Conservation (phyloP, 2,329 filamentous ascomycete genomes). For the Falciphora oryzae region DNA sequence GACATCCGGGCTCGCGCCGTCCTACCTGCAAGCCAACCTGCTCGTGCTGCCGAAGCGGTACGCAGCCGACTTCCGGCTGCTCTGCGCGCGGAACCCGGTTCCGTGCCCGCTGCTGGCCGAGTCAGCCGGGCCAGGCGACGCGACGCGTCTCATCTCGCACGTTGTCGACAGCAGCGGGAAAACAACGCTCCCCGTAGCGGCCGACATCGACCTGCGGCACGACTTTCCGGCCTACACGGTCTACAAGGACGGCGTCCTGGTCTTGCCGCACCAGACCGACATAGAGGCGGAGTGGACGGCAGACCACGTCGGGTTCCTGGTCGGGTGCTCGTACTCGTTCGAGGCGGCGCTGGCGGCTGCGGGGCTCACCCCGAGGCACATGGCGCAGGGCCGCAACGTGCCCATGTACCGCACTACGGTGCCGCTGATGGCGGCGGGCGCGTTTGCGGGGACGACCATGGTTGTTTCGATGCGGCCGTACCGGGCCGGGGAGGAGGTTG, state of each 20-base stretch:
- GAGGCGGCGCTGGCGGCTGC: conserved; percentile 48
- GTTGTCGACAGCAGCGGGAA: background rate
- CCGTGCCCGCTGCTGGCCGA: conserved; percentile 55
- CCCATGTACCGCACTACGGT: conserved; percentile 57
- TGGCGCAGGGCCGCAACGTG: conserved; percentile 41
- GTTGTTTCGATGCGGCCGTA: conserved; percentile 63
- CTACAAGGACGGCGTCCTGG: conserved; percentile 42
- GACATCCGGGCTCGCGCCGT: conserved; percentile 50
- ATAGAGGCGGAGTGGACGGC: conserved; percentile 47
- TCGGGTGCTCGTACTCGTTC: conserved; percentile 61
- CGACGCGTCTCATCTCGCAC: conserved; percentile 14
- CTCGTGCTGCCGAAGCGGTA: conserved; percentile 51
- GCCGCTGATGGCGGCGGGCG: conserved; percentile 50
- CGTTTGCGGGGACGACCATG: conserved; percentile 48
- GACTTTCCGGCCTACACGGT: conserved; percentile 55
- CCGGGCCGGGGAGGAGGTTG: conserved; percentile 35
- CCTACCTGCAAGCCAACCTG: conserved; percentile 55
- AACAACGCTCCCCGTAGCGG: conserved; percentile 24
- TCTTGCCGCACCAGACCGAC: conserved; percentile 36
- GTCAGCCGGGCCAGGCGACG: conserved; percentile 37
- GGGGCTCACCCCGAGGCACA: conserved; percentile 47
- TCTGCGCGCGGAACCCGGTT: conserved; percentile 56
- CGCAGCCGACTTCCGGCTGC: conserved; percentile 50
- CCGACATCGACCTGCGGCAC: conserved; percentile 47
- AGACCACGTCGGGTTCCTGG: conserved; percentile 56